Evolutionary conservation across 2,329 filamentous ascomycete species (phyloP), one percentile per base, ranked within the genome.

Genomic region (Fusarium brachygibbosum): DNA sequence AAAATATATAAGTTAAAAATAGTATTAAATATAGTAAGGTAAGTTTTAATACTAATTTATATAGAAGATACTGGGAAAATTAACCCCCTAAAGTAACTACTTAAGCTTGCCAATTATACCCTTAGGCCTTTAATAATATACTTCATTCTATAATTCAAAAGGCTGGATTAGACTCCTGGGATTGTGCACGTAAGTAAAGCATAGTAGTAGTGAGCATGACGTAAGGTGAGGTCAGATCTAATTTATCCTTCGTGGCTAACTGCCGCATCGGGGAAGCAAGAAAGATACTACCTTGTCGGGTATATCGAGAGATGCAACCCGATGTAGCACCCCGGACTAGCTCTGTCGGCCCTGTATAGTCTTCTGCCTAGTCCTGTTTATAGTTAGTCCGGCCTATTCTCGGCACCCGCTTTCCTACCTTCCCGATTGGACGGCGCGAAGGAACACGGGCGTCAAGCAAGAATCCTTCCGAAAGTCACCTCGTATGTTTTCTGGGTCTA

Each of bases 201-300:
- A 32, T 51, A 11, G 25, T 40, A 31, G 48, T 41, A 51, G 46
- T 28, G 21, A 38, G 32, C 11, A 50, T 50, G 46, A n/a, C 46
- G 10, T 37, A 6, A 50, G 31, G 21, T 28, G 16, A 50, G 46
- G 19, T 28, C 32, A 37, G 46, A 50, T 50, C n/a, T 37, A 50
- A 29, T 40, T 51, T 32, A 52, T 52, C 49, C 49, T 52, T 41
- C 49, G 49, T 34, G 49, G 37, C 49, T 52, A 25, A 52, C 49
- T 8, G 49, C 49, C 41, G 49, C 37, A 41, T 32, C n/a, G n/a
- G n/a, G n/a, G n/a, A n/a, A n/a, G n/a, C n/a, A 52, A 23, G 28
- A n/a, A 52, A 34, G 49, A 51, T 40, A 35, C 46, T 50, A 50
- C 46, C 45, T 35, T 49, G 28, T 46, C 28, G 29, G 28, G n/a